Conservation (phyloP, 495 filamentous ascomycete genomes). For the Annulohypoxylon nitens region DNA sequence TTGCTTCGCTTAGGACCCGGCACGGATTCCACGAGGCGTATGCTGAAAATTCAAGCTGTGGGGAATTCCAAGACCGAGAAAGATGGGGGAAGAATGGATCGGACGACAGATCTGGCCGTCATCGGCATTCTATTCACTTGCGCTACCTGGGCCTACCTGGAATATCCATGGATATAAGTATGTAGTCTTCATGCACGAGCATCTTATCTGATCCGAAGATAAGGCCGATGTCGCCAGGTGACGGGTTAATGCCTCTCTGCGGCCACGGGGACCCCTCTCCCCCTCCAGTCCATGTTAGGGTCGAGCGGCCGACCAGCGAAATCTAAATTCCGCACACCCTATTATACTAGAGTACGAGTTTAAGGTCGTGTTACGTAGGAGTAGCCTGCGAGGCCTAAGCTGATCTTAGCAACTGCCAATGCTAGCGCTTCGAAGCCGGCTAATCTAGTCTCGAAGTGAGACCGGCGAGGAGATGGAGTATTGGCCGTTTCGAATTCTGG, state of each 20-base stretch:
- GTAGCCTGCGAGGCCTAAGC: slow-evolving; percentile 17
- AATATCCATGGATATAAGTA: too few species aligned
- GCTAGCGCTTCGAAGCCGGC: slow-evolving; percentile 28
- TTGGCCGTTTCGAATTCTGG: not conserved
- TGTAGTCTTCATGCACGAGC: slow-evolving; percentile 38
- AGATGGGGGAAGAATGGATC: slow-evolving; percentile 2
- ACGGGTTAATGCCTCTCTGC: slow-evolving; percentile 19
- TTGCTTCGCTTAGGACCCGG: not conserved
- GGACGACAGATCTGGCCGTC: slow-evolving; percentile 30
- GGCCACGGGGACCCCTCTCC: slow-evolving; percentile 14
- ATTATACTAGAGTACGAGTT: slow-evolving; percentile 6
- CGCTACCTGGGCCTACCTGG: too few species aligned
- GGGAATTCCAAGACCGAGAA: slow-evolving; percentile 15
- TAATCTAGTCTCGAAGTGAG: slow-evolving; percentile 26
- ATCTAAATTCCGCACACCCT: slow-evolving; percentile 14
- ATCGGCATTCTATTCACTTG: slow-evolving; percentile 26
- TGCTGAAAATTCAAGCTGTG: not conserved
- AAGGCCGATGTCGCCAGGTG: slow-evolving; percentile 59
- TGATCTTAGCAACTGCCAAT: slow-evolving; percentile 27
- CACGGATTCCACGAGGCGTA: not conserved
- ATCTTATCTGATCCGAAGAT: slow-evolving; percentile 69
- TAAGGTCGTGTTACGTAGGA: slow-evolving; percentile 10
- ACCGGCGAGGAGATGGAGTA: slow-evolving; percentile 12
- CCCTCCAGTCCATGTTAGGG: slow-evolving; percentile 10
- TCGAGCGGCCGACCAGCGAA: slow-evolving; percentile 21